A percentile compares a stretch with the other conserved stretches of the same genome.
Evolutionary conservation across 2,329 filamentous ascomycete species (phyloP).

Genomic region (Sporothrix brasiliensis): DNA sequence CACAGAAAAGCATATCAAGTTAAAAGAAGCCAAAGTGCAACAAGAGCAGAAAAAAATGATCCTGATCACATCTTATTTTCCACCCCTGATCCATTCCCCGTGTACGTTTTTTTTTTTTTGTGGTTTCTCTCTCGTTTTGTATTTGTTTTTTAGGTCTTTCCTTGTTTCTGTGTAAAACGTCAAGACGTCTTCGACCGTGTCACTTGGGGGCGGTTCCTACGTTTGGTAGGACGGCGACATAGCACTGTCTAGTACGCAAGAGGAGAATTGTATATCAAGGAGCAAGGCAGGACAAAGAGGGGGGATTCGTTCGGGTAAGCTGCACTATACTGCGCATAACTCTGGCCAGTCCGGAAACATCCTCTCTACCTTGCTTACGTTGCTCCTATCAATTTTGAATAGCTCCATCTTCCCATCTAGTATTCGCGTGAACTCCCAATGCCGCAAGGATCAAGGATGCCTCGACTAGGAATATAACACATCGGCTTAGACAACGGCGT

Average conservation of each 20-base stretch:
- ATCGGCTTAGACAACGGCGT: slow-evolving; percentile 1
- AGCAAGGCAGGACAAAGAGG: background rate
- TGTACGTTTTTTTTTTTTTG: slow-evolving; percentile 19
- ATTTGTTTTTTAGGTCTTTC: slow-evolving; percentile 19
- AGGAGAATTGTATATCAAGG: slow-evolving; percentile 1
- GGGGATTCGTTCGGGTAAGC: slow-evolving; percentile 13
- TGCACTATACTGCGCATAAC: slow-evolving; percentile 18
- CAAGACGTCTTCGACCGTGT: background rate
- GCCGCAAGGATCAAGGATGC: background rate
- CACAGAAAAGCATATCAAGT: background rate
- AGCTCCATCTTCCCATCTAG: slow-evolving; percentile 17
- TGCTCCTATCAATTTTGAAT: slow-evolving; percentile 17
- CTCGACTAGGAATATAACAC: slow-evolving; percentile 14
- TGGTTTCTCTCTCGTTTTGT: slow-evolving; percentile 19
- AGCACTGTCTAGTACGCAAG: background rate
- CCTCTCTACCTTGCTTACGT: background rate
- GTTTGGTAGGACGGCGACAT: background rate
- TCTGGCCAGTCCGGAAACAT: slow-evolving; percentile 5
- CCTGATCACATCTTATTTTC: slow-evolving; percentile 16
- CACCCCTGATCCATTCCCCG: background rate
- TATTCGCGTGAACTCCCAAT: slow-evolving; percentile 6
- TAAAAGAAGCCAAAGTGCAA: slow-evolving; percentile 25
- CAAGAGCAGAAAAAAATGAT: slow-evolving; percentile 20
- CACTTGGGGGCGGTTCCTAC: background rate
- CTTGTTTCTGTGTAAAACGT: slow-evolving; percentile 16